Evolutionary conservation across 495 filamentous ascomycete species (phyloP).

Genomic region (Rostrohypoxylon terebratum): DNA sequence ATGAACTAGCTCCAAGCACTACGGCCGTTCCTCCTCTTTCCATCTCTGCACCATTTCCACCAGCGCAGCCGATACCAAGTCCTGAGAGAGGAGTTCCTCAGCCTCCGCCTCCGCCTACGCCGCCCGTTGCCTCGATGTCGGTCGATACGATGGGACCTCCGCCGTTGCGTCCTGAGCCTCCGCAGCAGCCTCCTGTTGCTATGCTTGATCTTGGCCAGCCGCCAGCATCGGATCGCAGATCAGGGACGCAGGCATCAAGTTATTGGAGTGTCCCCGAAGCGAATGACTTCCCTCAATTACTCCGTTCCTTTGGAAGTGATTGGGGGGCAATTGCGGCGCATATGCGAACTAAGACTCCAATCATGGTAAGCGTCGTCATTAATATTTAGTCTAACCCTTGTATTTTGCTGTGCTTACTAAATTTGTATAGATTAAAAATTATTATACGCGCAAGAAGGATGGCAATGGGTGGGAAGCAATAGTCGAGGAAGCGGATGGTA

Average conservation of each 20-base stretch:
- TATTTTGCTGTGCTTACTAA: constrained; percentile 32
- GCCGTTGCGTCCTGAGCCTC: constrained; percentile 60
- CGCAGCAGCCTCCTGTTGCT: constrained; percentile 54
- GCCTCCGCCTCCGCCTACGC: constrained; percentile 44
- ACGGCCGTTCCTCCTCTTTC: constrained; percentile 40
- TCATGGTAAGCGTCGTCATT: constrained; percentile 76
- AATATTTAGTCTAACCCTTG: constrained; percentile 16
- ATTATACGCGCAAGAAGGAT: constrained; percentile 82
- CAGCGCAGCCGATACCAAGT: constrained; percentile 50
- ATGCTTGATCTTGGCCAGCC: constrained; percentile 57
- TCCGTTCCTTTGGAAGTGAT: constrained; percentile 88
- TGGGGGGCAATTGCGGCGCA: constrained; percentile 84
- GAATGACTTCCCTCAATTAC: constrained; percentile 79
- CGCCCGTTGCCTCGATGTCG: constrained; percentile 52
- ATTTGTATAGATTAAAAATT: constrained; percentile 84
- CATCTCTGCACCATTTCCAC: constrained; percentile 57
- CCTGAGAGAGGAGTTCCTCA: constrained; percentile 51
- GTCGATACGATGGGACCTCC: constrained; percentile 62
- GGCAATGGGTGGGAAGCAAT: constrained; percentile 77
- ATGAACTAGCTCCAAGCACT: constrained; percentile 50
- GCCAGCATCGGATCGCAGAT: constrained; percentile 56
- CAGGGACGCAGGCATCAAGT: constrained; percentile 77
- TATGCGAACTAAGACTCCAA: constrained; percentile 92
- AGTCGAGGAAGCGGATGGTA: constrained; percentile 76
- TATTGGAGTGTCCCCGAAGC: constrained; percentile 98